These are phyloP conservation scores for Aspergillus jensenii DNA, from an alignment of 2,329 filamentous ascomycete genomes.

Conservation along the genomic window DNA sequence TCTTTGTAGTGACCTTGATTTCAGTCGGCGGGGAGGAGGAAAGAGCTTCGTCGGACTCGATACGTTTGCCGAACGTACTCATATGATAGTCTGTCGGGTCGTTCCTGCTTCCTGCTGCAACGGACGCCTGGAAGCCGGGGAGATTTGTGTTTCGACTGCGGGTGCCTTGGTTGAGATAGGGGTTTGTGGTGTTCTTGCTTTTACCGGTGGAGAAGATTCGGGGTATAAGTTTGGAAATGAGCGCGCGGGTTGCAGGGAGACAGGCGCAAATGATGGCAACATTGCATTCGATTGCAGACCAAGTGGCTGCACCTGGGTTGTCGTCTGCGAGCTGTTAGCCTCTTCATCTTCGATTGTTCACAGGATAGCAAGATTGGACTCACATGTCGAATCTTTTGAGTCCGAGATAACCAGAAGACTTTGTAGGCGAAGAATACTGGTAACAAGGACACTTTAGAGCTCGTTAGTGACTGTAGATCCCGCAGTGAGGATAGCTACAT, in stretches of 20 bases:
- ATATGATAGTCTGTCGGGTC: background rate
- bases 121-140: constrained; percentile 23
- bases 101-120: constrained; percentile 15
- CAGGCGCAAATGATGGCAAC: constrained; percentile 44
- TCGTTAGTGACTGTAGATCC: background rate
- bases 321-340: constrained; percentile 22
- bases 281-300: constrained; percentile 45
- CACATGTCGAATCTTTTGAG: constrained; percentile 31
- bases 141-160: constrained; percentile 17
- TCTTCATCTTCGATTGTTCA: background rate
- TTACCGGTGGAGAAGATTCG: constrained; percentile 28
- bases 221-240: constrained; percentile 27
- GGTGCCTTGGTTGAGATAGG: constrained; percentile 11
- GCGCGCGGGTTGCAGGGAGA: constrained; percentile 33
- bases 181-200: constrained; percentile 21
- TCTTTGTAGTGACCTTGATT: constrained; percentile 30
- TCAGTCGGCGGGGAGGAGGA: constrained; percentile 10
- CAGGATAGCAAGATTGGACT: constrained; percentile 2
- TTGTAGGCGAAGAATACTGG: constrained; percentile 37
- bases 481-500: constrained; percentile 15
- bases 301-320: constrained; percentile 42
- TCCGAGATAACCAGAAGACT: constrained; percentile 30
- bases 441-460: constrained; percentile 37
- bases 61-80: background rate
- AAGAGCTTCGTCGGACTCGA: background rate